Percentiles rank a stretch among this genome's conserved stretches.
Evolutionary conservation across 169 alveolate species (phyloP).

Genomic region (Ichthyophthirius multifiliis): DNA sequence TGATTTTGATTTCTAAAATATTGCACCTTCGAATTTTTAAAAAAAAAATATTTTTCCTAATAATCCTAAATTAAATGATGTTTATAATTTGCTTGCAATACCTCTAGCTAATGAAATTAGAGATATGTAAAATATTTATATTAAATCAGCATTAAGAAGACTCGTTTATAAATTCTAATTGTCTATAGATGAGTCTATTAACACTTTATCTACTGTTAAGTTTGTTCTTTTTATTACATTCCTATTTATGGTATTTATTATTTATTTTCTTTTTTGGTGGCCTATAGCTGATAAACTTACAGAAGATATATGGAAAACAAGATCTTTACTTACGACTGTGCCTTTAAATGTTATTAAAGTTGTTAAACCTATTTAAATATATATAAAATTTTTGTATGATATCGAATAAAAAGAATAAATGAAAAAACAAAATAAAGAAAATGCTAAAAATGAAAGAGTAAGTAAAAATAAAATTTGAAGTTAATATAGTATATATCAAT

Average conservation of each 20-base stretch:
- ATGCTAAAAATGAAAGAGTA: background rate
- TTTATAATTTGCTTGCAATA: background rate
- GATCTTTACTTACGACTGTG: background rate
- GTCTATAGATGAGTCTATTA: background rate
- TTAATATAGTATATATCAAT: too few relatives aligned
- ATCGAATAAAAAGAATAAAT: background rate
- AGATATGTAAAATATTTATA: background rate
- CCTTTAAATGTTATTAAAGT: background rate
- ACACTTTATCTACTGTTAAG: background rate
- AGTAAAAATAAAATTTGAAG: too few relatives aligned
- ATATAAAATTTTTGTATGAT: background rate
- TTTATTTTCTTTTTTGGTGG: constrained; percentile 3
- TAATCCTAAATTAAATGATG: background rate
- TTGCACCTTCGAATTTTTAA: too few relatives aligned
- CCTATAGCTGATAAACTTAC: background rate
- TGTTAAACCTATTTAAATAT: background rate
- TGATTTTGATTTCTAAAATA: too few relatives aligned
- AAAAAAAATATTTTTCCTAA: background rate
- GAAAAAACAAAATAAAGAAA: background rate
- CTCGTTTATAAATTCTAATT: background rate
- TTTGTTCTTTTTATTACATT: background rate
- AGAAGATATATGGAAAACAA: background rate
- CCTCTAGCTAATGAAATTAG: background rate
- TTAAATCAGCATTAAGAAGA: background rate
- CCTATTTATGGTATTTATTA: background rate